These are phyloP conservation scores for Barnettozyma vustinii DNA, from an alignment of 805 yeast genomes.

Conservation along the genomic window DNA sequence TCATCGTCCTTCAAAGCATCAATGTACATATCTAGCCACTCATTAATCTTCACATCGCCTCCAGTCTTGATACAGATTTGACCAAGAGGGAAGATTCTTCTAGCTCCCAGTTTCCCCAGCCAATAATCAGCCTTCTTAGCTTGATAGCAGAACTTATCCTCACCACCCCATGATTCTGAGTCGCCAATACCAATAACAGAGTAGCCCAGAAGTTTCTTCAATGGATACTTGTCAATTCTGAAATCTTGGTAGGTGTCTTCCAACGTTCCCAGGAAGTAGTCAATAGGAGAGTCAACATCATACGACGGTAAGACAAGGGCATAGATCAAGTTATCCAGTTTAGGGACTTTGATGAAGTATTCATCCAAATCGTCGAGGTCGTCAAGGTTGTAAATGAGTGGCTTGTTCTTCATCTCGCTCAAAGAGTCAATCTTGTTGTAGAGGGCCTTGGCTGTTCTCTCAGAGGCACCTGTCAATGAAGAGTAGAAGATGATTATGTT, in stretches of 20 bases:
- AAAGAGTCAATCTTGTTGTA: conserved; percentile 30
- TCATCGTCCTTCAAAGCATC: conserved; percentile 65
- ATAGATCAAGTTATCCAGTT: conserved; percentile 46
- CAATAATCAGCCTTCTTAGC: conserved; percentile 69
- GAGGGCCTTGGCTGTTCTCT: conserved; percentile 57
- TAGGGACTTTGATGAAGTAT: conserved; percentile 65
- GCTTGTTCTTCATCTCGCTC: conserved; percentile 31
- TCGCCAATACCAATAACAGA: conserved; percentile 88
- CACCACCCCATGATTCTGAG: conserved; percentile 64
- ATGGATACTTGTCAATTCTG: conserved; percentile 78
- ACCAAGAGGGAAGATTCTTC: conserved; percentile 80
- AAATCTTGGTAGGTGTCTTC: conserved; percentile 81
- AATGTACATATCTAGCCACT: conserved; percentile 61
- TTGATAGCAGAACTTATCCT: conserved; percentile 80
- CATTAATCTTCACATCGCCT: conserved; percentile 52
- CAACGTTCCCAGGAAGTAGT: conserved; percentile 75
- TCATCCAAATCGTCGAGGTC: conserved; percentile 82
- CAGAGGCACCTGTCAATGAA: conserved; percentile 79
- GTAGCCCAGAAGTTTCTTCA: conserved; percentile 65
- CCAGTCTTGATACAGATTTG: conserved; percentile 73
- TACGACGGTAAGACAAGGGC: conserved; percentile 81
- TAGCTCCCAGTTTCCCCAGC: conserved; percentile 79
- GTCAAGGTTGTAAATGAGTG: conserved; percentile 64
- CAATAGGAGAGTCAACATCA: conserved; percentile 89
- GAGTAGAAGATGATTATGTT: conserved; percentile 72